These are phyloP conservation scores for Coemansia sp. DNA, from an alignment of 192 early-diverging fungal genomes.

Conservation along the genomic window DNA sequence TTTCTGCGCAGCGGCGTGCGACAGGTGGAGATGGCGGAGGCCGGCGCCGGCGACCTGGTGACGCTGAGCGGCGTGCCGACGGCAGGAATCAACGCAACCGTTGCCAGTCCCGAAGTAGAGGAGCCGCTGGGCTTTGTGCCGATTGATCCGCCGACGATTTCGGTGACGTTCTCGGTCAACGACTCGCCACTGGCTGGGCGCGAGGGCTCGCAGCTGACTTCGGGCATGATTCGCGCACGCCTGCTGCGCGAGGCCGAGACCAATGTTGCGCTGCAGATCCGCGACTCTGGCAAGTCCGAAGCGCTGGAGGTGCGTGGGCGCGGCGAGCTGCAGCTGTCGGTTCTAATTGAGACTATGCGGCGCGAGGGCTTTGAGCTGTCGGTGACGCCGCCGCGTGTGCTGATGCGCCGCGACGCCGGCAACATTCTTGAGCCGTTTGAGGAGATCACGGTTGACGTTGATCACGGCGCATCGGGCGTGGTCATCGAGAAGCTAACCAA, in stretches of 20 bases:
- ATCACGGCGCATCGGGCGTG: conserved; percentile 66
- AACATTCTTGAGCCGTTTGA: conserved; percentile 78
- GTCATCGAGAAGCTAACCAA: conserved; percentile 85
- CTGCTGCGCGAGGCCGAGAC: conserved; percentile 76
- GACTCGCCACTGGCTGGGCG: conserved; percentile 83
- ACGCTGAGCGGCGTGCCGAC: conserved; percentile 74
- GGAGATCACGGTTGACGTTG: conserved; percentile 81
- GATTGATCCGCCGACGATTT: conserved; percentile 84
- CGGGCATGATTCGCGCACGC: conserved; percentile 75
- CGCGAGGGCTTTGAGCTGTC: conserved; percentile 86
- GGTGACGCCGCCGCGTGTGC: conserved; percentile 78
- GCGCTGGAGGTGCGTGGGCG: conserved; percentile 83
- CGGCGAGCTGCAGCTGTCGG: conserved; percentile 86
- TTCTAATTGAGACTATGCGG: conserved; percentile 87
- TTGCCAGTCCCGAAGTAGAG: conserved; percentile 59
- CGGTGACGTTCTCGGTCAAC: conserved; percentile 83
- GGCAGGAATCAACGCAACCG: conserved; percentile 78
- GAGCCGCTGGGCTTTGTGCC: conserved; percentile 72
- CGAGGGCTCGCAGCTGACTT: conserved; percentile 75
- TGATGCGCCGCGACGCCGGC: conserved; percentile 66
- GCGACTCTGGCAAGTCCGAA: conserved; percentile 65
- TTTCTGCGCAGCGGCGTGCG: conserved; percentile 74
- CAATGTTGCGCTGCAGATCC: conserved; percentile 78
- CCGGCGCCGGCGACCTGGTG: conserved; percentile 83
- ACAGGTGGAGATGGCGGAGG: conserved; percentile 68